Base-by-base conservation (phyloP, 78 protist species). In the Dictyostelium intermedium region DNA sequence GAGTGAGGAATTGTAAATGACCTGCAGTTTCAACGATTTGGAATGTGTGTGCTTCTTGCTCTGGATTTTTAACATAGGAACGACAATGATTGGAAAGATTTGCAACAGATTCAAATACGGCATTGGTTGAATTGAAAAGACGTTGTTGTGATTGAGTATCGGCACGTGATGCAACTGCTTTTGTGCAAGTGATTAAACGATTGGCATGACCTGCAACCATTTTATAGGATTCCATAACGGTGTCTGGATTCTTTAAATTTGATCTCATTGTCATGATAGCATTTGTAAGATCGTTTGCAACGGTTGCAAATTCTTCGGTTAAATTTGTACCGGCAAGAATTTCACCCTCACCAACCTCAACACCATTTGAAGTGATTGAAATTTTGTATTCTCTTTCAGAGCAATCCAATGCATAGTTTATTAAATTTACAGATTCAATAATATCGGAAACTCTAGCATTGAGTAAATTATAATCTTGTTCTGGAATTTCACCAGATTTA, bases 121-220 rank as follows among this genome's bases (percentile, higher is more conserved):
- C 94, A 35, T 63, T 78, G 35, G 94, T 63, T 9, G 77, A 37
- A 34, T 74, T 78, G 56, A 56, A 86, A 11, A 92, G 50, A 63
- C 96, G 61, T 78, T 92, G 91, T 81, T 86, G 91, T 77, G 84
- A 66, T 25, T 70, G 56, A 25, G 85, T 56, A 84, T 92, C 96
- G 25, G 92, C 87, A 56, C 94, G 83, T 56, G 78, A 35, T 6
- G 92, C 96, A 39, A 92, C 96, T 8, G 91, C 69, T 61, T 92
- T 92, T 2, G 96, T 82, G 30, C 83, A 76, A 13, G 56, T 20
- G 14, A 92, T 92, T 13, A 92, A 69, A 61, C 92, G 91, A 39
- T 83, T 84, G 8, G 96, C 82, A 74, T 73, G 85, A 41, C 66
- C 43, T 25, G 95, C 91, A 23, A 84, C 69, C 9, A 91, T 83